These are phyloP conservation scores for Bipolaris sorokiniana DNA, from an alignment of 2,329 filamentous ascomycete genomes.

Conservation along the genomic window DNA sequence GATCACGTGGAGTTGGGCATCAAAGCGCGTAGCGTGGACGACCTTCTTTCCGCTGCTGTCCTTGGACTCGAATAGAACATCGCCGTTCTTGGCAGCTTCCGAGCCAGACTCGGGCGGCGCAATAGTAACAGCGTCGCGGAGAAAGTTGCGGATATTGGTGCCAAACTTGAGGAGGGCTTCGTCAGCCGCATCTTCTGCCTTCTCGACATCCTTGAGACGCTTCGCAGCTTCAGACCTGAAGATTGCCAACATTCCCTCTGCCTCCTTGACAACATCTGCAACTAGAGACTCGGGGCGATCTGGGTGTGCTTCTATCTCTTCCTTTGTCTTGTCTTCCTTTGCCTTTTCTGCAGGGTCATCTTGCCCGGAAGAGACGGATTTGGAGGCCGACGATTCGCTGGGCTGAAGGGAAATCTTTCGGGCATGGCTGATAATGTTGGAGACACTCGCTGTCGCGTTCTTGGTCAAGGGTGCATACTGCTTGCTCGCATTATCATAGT, in stretches of 20 bases:
- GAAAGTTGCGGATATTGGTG: conserved; percentile 84
- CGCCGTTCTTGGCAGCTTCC: conserved; percentile 52
- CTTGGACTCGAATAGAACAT: conserved; percentile 91
- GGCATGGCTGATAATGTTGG: conserved; percentile 74
- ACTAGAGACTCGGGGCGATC: conserved; percentile 55
- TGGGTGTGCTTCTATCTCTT: conserved; percentile 40
- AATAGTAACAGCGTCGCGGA: conserved; percentile 88
- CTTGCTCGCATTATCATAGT: conserved; percentile 81
- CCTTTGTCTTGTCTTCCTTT: conserved; percentile 20
- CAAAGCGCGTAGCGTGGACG: conserved; percentile 91
- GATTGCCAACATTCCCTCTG: conserved; percentile 72
- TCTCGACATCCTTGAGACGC: conserved; percentile 85
- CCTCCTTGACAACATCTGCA: conserved; percentile 61
- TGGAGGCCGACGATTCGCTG: conserved; percentile 28
- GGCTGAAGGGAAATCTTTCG: conserved; percentile 69
- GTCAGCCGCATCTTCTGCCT: conserved; percentile 93
- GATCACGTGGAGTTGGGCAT: conserved; percentile 94
- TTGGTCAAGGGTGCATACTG: conserved; percentile 80
- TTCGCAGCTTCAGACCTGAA: conserved; percentile 80
- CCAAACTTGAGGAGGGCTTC: conserved; percentile 93
- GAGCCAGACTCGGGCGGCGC: conserved; percentile 68
- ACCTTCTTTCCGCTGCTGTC: conserved; percentile 88
- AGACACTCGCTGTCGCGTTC: conserved; percentile 82
- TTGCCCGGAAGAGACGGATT: conserved; percentile 24
- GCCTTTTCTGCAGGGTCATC: conserved; percentile 16